Percentiles rank a stretch among this genome's conserved stretches.
Conservation (phyloP, 805 yeast genomes). For the Candida xiaguanensis region DNA sequence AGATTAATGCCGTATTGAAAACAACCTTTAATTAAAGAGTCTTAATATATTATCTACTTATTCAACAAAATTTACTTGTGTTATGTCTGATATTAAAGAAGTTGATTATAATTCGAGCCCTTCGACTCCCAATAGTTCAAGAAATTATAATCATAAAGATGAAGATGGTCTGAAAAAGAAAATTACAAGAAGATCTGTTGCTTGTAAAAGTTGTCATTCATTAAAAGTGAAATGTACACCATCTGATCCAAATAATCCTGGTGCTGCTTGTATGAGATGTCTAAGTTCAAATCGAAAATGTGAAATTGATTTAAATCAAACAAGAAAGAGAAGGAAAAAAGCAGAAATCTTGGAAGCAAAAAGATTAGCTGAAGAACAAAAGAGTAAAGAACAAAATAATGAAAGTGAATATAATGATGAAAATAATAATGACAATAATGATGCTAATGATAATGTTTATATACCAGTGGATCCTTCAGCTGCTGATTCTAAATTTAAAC, state of each 20-base stretch:
- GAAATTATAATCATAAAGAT: not conserved
- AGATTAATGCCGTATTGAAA: not conserved
- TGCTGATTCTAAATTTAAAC: not conserved
- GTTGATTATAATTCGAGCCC: constrained; percentile 1
- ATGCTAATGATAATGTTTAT: not conserved
- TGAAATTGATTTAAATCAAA: constrained; percentile 60
- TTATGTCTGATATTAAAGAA: not conserved
- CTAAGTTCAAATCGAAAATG: constrained; percentile 59
- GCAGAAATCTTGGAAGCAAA: constrained; percentile 19
- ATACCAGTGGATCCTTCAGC: not conserved
- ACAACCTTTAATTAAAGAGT: too few relatives aligned
- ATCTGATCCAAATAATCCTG: constrained; percentile 51
- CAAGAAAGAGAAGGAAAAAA: constrained; percentile 46
- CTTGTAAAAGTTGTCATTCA: constrained; percentile 74
- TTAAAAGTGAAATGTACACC: constrained; percentile 85
- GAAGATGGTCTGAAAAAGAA: constrained; percentile 6
- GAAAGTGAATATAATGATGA: not conserved
- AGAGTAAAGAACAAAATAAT: not conserved
- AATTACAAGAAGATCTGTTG: constrained; percentile 44
- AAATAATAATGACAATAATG: not conserved
- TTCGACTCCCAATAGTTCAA: constrained; percentile 1
- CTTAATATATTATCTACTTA: too few relatives aligned
- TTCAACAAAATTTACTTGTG: too few relatives aligned
- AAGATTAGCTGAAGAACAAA: constrained; percentile 19
- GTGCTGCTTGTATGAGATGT: constrained; percentile 74